Conservation (phyloP, 345 rosid genomes). For the Euphorbia lathyris region DNA sequence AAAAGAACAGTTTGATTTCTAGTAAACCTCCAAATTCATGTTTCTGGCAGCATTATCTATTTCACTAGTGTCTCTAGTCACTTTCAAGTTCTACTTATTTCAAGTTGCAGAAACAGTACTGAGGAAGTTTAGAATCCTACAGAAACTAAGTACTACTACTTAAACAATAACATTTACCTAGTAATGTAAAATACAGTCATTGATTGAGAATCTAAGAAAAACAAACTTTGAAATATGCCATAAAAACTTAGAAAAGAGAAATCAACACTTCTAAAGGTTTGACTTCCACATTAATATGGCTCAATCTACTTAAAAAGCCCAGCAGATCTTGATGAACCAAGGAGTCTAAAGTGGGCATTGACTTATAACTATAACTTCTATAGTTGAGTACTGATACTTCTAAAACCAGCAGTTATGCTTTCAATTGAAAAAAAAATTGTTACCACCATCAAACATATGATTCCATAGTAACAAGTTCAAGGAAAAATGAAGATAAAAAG, state of each 20-base stretch:
- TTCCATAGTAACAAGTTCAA: background rate
- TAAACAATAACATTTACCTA: background rate
- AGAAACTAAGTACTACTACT: background rate
- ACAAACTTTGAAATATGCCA: background rate
- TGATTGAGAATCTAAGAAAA: background rate
- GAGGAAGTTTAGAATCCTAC: background rate
- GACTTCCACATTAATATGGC: background rate
- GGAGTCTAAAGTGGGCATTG: background rate
- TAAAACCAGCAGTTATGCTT: background rate
- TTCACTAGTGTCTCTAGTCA: background rate
- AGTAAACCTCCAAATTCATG: background rate
- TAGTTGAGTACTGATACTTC: background rate
- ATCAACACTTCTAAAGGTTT: background rate
- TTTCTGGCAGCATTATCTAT: background rate
- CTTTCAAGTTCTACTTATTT: background rate
- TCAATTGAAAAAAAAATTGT: background rate
- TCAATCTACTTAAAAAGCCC: background rate
- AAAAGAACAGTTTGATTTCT: background rate
- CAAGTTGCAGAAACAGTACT: background rate
- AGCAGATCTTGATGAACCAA: background rate
- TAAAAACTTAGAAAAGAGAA: background rate
- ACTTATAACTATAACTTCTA: background rate
- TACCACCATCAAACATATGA: background rate
- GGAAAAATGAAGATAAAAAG: background rate
- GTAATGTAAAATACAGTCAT: background rate